These are phyloP conservation scores for Talaromyces sp. DNA, from an alignment of 2,329 filamentous ascomycete genomes.

Conservation along the genomic window DNA sequence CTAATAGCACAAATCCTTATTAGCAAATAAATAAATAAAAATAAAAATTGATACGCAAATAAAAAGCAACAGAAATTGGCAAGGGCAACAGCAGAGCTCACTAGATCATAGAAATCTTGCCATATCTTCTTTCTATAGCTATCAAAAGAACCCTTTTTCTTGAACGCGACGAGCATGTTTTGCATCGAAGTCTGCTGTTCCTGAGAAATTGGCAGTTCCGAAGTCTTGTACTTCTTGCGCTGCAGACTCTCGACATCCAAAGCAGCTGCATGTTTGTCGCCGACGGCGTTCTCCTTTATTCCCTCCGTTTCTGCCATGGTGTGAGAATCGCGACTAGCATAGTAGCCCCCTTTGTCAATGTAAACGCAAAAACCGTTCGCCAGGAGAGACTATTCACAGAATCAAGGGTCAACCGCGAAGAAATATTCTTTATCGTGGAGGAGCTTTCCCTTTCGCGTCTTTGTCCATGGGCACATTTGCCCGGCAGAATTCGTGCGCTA, in stretches of 20 bases:
- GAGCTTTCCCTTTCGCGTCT: neutral
- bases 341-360: neutral
- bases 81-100: slow-evolving; percentile 28
- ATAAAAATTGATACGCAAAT: too few relatives aligned
- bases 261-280: slow-evolving; percentile 23
- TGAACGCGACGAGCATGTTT: slow-evolving; percentile 58
- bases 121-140: slow-evolving; percentile 57
- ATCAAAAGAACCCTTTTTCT: slow-evolving; percentile 65
- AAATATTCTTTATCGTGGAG: neutral
- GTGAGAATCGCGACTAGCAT: slow-evolving; percentile 1
- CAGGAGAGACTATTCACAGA: neutral
- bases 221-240: slow-evolving; percentile 52
- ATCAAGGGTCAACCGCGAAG: neutral
- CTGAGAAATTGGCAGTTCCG: slow-evolving; percentile 57
- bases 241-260: slow-evolving; percentile 29
- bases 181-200: slow-evolving; percentile 57
- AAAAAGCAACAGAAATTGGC: neutral
- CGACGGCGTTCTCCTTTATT: slow-evolving; percentile 14
- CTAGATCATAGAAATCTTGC: slow-evolving; percentile 53
- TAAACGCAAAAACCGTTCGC: neutral
- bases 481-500: slow-evolving; percentile 10
- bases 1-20: slow-evolving; percentile 26
- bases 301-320: neutral
- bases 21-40: neutral
- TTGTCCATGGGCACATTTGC: neutral